A percentile compares a stretch with the other conserved stretches of the same genome.
Evolutionary conservation across 345 rosid species (phyloP).

Genomic region (Eucalyptus coolabah): DNA sequence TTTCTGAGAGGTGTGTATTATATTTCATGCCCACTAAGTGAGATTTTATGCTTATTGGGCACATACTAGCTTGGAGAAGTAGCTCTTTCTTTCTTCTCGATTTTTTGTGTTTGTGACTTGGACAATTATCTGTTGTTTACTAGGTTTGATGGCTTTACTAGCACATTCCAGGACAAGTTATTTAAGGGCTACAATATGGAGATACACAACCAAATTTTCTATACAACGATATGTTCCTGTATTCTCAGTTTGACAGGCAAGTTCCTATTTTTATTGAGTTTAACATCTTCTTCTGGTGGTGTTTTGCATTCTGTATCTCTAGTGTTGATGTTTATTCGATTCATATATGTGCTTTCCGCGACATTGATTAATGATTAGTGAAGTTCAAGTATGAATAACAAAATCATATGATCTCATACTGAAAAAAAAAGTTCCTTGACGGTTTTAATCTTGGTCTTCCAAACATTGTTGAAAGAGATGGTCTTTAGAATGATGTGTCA

Average conservation of each 20-base stretch:
- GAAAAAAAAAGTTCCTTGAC: background rate
- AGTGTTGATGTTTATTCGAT: background rate
- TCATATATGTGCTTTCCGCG: background rate
- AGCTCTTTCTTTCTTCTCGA: background rate
- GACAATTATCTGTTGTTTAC: background rate
- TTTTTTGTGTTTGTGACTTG: background rate
- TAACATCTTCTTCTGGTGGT: background rate
- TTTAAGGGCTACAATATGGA: conserved; percentile 95
- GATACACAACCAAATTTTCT: conserved; percentile 95
- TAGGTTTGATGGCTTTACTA: conserved; percentile 98
- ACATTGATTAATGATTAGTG: background rate
- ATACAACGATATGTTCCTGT: conserved; percentile 79
- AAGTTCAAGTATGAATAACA: background rate
- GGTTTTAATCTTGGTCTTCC: background rate
- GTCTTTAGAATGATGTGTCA: background rate
- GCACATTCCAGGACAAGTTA: conserved; percentile 93
- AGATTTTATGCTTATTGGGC: background rate
- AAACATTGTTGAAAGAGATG: background rate
- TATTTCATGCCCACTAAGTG: background rate
- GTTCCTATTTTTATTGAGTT: background rate
- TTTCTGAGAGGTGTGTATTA: background rate
- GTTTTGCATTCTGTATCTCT: background rate
- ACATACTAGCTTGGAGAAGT: background rate
- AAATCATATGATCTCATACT: background rate
- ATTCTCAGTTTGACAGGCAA: conserved; percentile 71